Conservation (phyloP, 2,329 filamentous ascomycete species). For the Phoma herbarum region DNA sequence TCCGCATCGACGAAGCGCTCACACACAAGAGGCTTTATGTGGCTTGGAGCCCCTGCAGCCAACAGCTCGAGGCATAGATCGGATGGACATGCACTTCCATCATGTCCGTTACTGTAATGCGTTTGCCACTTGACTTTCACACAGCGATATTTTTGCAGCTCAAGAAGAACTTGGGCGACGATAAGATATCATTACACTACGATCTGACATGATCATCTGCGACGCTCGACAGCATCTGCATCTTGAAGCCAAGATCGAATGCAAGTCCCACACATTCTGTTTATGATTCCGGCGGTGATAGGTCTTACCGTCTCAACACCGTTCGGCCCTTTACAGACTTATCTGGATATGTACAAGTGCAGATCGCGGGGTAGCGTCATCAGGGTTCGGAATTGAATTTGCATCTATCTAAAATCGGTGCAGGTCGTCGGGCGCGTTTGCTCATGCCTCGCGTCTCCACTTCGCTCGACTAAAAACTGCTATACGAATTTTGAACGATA, state of each 20-base stretch:
- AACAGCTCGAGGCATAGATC: not conserved
- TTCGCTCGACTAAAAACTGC: not conserved
- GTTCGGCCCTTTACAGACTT: constrained; percentile 2
- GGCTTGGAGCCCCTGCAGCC: constrained; percentile 1
- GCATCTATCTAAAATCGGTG: not conserved
- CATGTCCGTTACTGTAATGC: not conserved
- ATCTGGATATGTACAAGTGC: constrained; percentile 9
- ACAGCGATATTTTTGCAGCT: not conserved
- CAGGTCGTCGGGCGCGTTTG: not conserved
- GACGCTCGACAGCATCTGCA: not conserved
- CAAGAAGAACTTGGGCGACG: not conserved
- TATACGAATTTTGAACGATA: not conserved
- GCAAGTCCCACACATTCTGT: constrained; percentile 1
- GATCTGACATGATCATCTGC: not conserved
- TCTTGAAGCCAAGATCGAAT: not conserved
- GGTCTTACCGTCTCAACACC: constrained; percentile 9
- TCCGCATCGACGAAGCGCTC: not conserved
- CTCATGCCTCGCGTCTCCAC: not conserved
- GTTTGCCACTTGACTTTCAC: not conserved
- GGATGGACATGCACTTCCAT: not conserved
- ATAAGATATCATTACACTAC: not conserved
- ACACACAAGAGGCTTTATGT: not conserved
- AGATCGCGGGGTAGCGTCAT: constrained; percentile 13
- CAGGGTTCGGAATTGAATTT: constrained; percentile 1
- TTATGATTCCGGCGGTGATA: not conserved